Evolutionary conservation across 257 asterid species (phyloP).

Genomic region (Primulina tabacum): DNA sequence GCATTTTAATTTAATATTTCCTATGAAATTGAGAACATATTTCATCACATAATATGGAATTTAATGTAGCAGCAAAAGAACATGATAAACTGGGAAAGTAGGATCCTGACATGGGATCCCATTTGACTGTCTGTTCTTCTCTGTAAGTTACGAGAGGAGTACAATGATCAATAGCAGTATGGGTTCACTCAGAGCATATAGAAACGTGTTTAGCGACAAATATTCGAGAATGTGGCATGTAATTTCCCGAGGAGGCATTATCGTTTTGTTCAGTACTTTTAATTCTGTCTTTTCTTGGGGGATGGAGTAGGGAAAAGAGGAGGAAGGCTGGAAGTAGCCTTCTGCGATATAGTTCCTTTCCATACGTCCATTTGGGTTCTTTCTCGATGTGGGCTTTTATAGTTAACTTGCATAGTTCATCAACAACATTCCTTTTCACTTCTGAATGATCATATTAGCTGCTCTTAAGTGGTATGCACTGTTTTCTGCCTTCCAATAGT

Average conservation of each 20-base stretch:
- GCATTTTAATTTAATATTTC: not conserved
- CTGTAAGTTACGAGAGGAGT: not conserved
- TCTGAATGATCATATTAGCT: not conserved
- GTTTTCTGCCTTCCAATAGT: not conserved
- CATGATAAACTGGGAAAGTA: not conserved
- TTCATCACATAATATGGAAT: not conserved
- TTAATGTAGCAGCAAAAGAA: not conserved
- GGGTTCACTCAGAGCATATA: not conserved
- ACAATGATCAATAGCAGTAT: not conserved
- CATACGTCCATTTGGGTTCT: not conserved
- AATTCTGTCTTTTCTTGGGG: not conserved
- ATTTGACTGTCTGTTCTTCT: not conserved
- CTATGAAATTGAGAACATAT: not conserved
- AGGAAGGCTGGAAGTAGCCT: not conserved
- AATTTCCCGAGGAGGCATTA: not conserved
- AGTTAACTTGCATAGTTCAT: not conserved
- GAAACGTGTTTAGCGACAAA: not conserved
- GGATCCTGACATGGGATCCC: not conserved
- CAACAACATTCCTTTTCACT: not conserved
- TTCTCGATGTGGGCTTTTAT: not conserved
- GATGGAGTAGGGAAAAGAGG: not conserved
- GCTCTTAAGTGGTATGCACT: no score
- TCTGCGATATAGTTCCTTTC: not conserved
- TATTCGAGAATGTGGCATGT: not conserved
- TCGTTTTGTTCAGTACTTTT: not conserved